Base-by-base conservation (phyloP, 768 basidiomycete genomes). In the Pleurotus djamor region DNA sequence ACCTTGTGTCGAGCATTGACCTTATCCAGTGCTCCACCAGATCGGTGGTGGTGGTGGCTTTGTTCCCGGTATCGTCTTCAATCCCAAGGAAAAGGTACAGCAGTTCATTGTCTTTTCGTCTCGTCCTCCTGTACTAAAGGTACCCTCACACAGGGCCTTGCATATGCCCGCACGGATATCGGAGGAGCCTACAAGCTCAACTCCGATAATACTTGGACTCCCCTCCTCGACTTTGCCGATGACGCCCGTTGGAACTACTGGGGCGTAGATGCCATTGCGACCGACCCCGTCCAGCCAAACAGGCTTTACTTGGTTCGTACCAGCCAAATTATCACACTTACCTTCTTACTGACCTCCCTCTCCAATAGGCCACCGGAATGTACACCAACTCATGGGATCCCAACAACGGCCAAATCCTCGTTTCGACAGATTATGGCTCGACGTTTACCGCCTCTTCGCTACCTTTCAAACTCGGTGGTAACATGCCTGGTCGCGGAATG, bases 401-500 rank as follows among this genome's bases (percentile, higher is more conserved):
- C 3, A 85, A 81, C 63, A 85, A 86, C 58, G 86, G 85, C 4
- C 78, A 81, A 54, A 87, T 89, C 37, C 71, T 88, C 9, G 80
- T 82, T 38, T 88, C 86, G 17, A 79, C 75, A 5, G 80, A 89
- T 65, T 74, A 77, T 58, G 86, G 87, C 9, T 66, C 75, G n/a
- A 83, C 83, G 0, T 89, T 79, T 66, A 81, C 77, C 0, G 62
- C 77, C 2, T 80, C 83, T 5, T 63, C 68, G 5, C 69, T 89
- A 0, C 81, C 86, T 0, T 87, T 88, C 78, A 88, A 88, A 63
- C 80, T 86, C 35, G 85, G 86, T 35, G 85, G 85, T 6, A 86
- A 87, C 67, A 86, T 85, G 85, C 86, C 85, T 36, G 86, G 85
- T 52, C 83, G 86, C 66, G 87, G 85, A 65, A 80, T 86, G 79